Percentiles rank a stretch among this genome's conserved stretches.
These are phyloP conservation scores for Tylopilus vinaceipallidus DNA, from an alignment of 768 basidiomycete species.

Conservation along the genomic window DNA sequence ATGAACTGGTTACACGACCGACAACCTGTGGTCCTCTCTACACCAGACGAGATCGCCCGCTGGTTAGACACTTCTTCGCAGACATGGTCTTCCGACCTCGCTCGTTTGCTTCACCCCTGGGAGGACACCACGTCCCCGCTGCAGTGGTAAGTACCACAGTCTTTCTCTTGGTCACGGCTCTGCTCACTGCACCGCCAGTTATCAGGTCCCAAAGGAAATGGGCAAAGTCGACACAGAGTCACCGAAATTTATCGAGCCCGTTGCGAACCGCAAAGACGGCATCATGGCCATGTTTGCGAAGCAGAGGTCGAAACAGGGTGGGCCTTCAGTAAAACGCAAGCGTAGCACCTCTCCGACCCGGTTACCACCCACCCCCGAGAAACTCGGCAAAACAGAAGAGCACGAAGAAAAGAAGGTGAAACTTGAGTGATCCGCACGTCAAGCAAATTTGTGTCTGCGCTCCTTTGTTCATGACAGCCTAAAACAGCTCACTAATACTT, in stretches of 20 bases:
- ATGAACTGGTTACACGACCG: constrained; percentile 90
- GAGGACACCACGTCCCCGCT: constrained; percentile 48
- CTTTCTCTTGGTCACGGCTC: background rate
- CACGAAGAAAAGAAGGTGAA: constrained; percentile 25
- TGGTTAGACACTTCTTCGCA: constrained; percentile 83
- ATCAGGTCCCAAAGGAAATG: constrained; percentile 85
- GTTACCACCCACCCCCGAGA: background rate
- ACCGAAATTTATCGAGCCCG: constrained; percentile 75
- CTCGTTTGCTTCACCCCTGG: constrained; percentile 59
- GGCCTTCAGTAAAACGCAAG: constrained; percentile 26
- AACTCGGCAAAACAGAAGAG: constrained; percentile 8
- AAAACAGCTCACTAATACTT: too few relatives aligned
- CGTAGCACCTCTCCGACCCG: constrained; percentile 22
- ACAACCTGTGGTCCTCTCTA: constrained; percentile 77
- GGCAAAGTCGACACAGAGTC: constrained; percentile 89
- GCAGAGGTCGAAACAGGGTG: constrained; percentile 39
- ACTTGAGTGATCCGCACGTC: background rate
- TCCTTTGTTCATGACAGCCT: too few relatives aligned
- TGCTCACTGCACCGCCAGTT: constrained; percentile 46
- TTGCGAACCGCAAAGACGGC: constrained; percentile 78
- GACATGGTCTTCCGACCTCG: constrained; percentile 61
- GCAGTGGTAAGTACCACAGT: constrained; percentile 57
- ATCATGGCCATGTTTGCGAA: constrained; percentile 81
- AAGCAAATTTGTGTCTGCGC: too few relatives aligned
- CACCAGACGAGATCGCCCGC: constrained; percentile 50